Evolutionary conservation across 2,329 filamentous ascomycete species (phyloP).

Genomic region (Cladosporium phlei): DNA sequence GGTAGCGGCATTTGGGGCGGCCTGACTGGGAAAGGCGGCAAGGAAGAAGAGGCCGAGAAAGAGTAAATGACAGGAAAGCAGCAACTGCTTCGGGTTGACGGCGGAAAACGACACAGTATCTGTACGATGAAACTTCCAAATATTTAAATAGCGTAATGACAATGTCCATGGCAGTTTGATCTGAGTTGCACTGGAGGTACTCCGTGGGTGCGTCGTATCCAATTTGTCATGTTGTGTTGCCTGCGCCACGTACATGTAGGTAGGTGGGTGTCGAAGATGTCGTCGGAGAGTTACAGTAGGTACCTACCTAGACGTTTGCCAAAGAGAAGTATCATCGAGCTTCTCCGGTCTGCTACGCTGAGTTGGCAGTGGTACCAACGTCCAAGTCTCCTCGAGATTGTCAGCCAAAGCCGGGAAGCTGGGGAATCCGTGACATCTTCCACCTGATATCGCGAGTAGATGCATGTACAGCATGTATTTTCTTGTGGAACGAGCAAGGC

Average conservation of each 20-base stretch:
- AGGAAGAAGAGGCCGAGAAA: conserved; percentile 16
- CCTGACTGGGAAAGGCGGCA: conserved; percentile 24
- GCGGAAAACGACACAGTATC: not conserved
- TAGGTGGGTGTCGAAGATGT: too few species aligned
- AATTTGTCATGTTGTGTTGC: too few species aligned
- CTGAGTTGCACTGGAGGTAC: too few species aligned
- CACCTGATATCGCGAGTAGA: not conserved
- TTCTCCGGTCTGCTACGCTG: not conserved
- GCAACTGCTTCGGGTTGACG: not conserved
- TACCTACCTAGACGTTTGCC: too few species aligned
- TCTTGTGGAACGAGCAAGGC: not conserved
- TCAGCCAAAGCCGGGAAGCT: not conserved
- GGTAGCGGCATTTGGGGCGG: conserved; percentile 30
- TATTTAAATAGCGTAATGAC: conserved; percentile 1
- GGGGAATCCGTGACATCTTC: not conserved
- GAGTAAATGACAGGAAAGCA: conserved; percentile 6
- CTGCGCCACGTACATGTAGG: too few species aligned
- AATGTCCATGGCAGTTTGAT: too few species aligned
- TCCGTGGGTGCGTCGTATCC: too few species aligned
- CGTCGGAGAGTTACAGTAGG: too few species aligned
- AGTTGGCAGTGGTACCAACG: not conserved
- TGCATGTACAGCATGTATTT: not conserved
- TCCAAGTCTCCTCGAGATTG: not conserved
- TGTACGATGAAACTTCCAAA: not conserved
- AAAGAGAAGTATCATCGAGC: not conserved